Base-by-base conservation (phyloP, 2,329 filamentous ascomycete species). In the Nemania abortiva region DNA sequence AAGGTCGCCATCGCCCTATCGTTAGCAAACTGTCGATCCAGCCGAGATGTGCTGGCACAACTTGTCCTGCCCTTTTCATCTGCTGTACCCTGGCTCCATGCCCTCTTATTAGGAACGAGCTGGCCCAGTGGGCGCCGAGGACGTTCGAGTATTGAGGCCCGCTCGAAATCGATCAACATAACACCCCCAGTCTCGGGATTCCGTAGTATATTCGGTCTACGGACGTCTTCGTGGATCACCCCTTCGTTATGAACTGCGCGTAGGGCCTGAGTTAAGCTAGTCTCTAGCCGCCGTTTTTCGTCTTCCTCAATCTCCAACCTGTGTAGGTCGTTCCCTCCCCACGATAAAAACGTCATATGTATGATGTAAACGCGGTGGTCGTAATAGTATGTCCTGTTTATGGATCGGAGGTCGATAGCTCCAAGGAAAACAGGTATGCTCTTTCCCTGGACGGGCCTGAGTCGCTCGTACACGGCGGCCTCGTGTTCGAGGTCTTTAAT, bases 351-450 rank as follows among this genome's bases (percentile, higher is more conserved):
- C 29, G 71, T 75, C 66, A 82, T 77, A 50, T 80, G 66, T 22
- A 78, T 69, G 24, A 82, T 72, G 15, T 78, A 72, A 2, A 81
- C 77, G 7, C 74, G 70, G 55, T 76, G 65, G 65, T 78, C 70
- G 52, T 79, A 79, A 66, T 79, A 80, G 68, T 81, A 82, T 2
- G 66, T 78, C 68, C 74, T 78, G 6, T 72, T 60, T 10, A 82
- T 69, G 3, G 58, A 29, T 50, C 74, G 70, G 31, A 84, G 78
- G 72, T 83, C 77, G 47, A 84, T 74, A 10, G 75, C 72, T 6
- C 80, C 79, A 5, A 83, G 77, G 39, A 80, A 81, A 1, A 85
- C 77, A 22, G 81, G 81, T 22, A 84, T 66, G n/a, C 72, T 15
- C 13, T 66, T 59, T 7, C 82, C 81, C 72, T 84, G 78, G 22